Evolutionary conservation across 2,329 filamentous ascomycete species (phyloP), one percentile per base, ranked within the genome.

Genomic region (Cytospora schulzeri): DNA sequence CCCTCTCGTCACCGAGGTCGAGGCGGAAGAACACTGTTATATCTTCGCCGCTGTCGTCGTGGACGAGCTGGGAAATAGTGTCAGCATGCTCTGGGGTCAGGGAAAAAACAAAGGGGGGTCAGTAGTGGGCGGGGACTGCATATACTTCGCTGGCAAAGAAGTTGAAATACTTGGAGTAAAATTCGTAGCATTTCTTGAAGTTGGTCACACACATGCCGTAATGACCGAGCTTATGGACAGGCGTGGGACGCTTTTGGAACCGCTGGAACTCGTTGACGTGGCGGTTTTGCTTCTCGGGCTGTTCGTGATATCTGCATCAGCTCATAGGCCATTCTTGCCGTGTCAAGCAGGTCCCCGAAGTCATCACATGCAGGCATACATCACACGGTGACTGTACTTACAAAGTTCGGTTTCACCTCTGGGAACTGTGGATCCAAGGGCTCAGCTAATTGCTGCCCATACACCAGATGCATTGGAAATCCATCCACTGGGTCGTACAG

Each of bases 381-480:
- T 35, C 54, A 38, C 19, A 35, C 19, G 12, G 15, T 3, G 11
- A 1, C 6, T 45, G 8, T n/a, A 61, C 66, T 66, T 57, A 67
- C 66, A 55, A 79, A 81, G 75, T 86, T 79, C 73, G 82, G 71
- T 66, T 80, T 72, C 61, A 80, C 63, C 60, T 79, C 70, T 3
- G 78, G 75, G 60, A 80, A 76, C 33, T 76, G 76, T 3, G 76
- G 75, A 41, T 76, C 71, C 28, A 73, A 56, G 60, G 75, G 72
- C 59, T 78, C 75, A 0, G 76, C 76, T 5, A 70, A 71, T 8
- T 72, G 72, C 72, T 88, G 85, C 1, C 83, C 85, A 68, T 82
- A 75, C 1, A 88, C 79, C 0, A 89, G 76, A 70, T 87, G 84
- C 69, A 88, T 80, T 1, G 83, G 82, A 66, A 81, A 87, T 0